Evolutionary conservation across 495 filamentous ascomycete genomes (phyloP).

Genomic region (Clohesyomyces aquaticus): DNA sequence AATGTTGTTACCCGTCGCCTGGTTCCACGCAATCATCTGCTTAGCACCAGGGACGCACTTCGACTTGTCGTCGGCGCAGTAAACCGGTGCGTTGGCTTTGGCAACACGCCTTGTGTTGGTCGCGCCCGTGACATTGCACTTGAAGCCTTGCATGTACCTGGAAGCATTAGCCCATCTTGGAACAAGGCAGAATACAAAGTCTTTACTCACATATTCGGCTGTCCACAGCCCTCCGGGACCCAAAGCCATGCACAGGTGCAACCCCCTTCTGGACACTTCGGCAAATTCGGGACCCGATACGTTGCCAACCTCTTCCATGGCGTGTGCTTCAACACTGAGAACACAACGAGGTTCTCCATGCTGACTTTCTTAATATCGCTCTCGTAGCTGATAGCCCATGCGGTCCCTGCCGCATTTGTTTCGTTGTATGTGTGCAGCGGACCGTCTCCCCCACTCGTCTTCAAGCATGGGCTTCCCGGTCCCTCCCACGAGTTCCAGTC

Average conservation of each 20-base stretch:
- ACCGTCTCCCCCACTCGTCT: conserved; percentile 49
- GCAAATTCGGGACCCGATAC: conserved; percentile 55
- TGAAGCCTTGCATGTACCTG: conserved; percentile 58
- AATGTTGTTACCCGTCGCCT: conserved; percentile 51
- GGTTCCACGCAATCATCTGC: conserved; percentile 60
- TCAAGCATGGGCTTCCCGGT: conserved; percentile 32
- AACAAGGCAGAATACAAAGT: neutral
- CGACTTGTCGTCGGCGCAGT: conserved; percentile 49
- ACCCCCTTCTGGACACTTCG: conserved; percentile 54
- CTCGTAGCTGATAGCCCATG: conserved; percentile 60
- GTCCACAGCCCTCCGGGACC: conserved; percentile 57
- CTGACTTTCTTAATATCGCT: conserved; percentile 52
- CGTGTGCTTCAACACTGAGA: conserved; percentile 55
- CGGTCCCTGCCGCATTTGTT: conserved; percentile 54
- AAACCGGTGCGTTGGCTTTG: conserved; percentile 49
- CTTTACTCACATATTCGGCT: conserved; percentile 47
- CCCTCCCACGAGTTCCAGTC: conserved; percentile 51
- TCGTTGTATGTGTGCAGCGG: conserved; percentile 54
- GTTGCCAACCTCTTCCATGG: conserved; percentile 56
- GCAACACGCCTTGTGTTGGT: conserved; percentile 50
- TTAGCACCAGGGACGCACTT: conserved; percentile 59
- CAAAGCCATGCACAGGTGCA: conserved; percentile 63
- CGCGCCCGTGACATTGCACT: conserved; percentile 56
- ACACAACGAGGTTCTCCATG: conserved; percentile 58
- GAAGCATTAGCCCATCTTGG: neutral